These are phyloP conservation scores for Pelargonium australe DNA, from an alignment of 441 rosid species.

Conservation along the genomic window DNA sequence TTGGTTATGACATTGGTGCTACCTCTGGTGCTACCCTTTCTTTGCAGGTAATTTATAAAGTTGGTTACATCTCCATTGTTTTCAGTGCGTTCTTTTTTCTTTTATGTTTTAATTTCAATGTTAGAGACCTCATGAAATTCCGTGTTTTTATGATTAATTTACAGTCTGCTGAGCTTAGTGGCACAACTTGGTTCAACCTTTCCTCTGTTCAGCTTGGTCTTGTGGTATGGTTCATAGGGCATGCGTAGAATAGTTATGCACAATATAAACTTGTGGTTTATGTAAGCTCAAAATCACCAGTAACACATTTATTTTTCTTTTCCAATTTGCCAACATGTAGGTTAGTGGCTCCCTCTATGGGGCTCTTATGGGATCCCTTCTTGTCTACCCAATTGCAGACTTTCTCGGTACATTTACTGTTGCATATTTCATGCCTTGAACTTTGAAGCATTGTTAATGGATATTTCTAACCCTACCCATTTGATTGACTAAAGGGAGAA, in stretches of 20 bases:
- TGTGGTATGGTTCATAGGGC: conserved; percentile 50
- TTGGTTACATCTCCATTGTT: not conserved
- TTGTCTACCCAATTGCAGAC: conserved; percentile 81
- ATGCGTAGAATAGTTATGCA: conserved; percentile 2
- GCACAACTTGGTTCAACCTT: conserved; percentile 83
- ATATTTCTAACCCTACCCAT: conserved; percentile 19
- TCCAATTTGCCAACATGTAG: conserved; percentile 33
- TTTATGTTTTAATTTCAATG: not conserved
- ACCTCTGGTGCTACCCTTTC: conserved; percentile 89
- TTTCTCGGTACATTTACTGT: conserved; percentile 53
- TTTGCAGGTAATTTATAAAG: conserved; percentile 48
- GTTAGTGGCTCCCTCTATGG: conserved; percentile 97
- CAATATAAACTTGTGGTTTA: conserved; percentile 8
- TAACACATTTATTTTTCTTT: too few species aligned
- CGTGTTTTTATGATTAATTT: conserved; percentile 19
- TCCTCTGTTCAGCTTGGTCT: conserved; percentile 89
- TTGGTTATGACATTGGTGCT: conserved; percentile 97
- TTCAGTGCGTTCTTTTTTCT: not conserved
- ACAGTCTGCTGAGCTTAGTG: conserved; percentile 81
- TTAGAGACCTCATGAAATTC: conserved; percentile 8
- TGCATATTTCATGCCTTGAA: not conserved
- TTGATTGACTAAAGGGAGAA: conserved; percentile 54
- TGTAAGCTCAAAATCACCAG: conserved; percentile 14
- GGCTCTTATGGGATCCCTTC: conserved; percentile 83
- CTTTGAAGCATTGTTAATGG: conserved; percentile 9